These are phyloP conservation scores for Carallia pectinifolia DNA, from an alignment of 345 rosid genomes.

Conservation along the genomic window DNA sequence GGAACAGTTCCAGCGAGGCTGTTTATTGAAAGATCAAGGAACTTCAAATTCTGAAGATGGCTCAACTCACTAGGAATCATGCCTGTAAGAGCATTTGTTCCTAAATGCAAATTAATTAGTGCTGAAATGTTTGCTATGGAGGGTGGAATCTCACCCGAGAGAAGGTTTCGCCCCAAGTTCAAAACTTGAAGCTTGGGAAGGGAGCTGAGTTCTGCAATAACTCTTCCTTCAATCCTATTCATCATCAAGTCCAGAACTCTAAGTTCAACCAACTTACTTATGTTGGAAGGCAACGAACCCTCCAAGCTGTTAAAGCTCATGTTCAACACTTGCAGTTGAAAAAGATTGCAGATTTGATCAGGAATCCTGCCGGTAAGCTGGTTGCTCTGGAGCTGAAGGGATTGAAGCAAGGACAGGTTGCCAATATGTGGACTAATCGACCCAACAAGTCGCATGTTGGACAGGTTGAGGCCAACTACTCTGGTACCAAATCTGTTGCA, in stretches of 20 bases:
- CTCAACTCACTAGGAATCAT: slow-evolving; percentile 37
- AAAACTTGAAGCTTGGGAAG: slow-evolving; percentile 29
- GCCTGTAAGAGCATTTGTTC: slow-evolving; percentile 45
- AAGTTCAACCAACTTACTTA: slow-evolving; percentile 37
- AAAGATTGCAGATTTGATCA: slow-evolving; percentile 35
- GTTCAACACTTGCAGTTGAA: slow-evolving; percentile 39
- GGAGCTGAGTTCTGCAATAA: slow-evolving; percentile 29
- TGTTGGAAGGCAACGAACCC: slow-evolving; percentile 36
- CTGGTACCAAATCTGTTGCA: slow-evolving; percentile 32
- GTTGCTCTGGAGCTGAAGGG: slow-evolving; percentile 46
- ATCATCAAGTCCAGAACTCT: slow-evolving; percentile 35
- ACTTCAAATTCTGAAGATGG: slow-evolving; percentile 29
- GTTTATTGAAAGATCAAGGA: slow-evolving; percentile 45
- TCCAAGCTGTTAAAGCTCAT: slow-evolving; percentile 39
- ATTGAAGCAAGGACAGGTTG: slow-evolving; percentile 46
- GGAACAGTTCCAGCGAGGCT: slow-evolving; percentile 36
- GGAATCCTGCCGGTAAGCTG: slow-evolving; percentile 41
- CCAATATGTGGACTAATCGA: slow-evolving; percentile 43
- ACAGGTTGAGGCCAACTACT: slow-evolving; percentile 37
- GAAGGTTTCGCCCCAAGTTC: slow-evolving; percentile 43
- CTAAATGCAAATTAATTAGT: slow-evolving; percentile 35
- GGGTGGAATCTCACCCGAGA: slow-evolving; percentile 41
- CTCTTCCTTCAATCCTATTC: slow-evolving; percentile 21
- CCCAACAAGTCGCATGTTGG: slow-evolving; percentile 32
- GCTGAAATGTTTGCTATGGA: slow-evolving; percentile 42